Percentiles rank a stretch among this genome's conserved stretches.
Evolutionary conservation across 108 stramenopile species (phyloP).

Genomic region (Cyclotella kingstonii): DNA sequence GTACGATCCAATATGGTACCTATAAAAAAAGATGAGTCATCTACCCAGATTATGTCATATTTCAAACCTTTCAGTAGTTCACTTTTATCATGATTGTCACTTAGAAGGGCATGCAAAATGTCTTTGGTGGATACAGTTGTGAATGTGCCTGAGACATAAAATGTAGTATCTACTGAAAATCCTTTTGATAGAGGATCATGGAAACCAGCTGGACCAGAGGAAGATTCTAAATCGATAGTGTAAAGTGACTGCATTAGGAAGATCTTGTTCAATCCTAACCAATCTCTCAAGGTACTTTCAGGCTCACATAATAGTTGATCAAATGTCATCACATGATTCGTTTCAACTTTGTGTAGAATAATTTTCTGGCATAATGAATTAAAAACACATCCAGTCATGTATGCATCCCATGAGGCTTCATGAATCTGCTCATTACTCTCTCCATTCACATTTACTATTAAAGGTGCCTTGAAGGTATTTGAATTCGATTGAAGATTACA

Average conservation of each 20-base stretch:
- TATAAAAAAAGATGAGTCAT: slow-evolving; percentile 74
- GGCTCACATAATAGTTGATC: slow-evolving; percentile 27
- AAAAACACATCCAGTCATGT: slow-evolving; percentile 65
- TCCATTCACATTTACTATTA: slow-evolving; percentile 26
- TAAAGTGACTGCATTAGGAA: slow-evolving; percentile 63
- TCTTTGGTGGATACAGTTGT: slow-evolving; percentile 67
- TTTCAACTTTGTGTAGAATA: slow-evolving; percentile 14
- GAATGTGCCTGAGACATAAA: slow-evolving; percentile 59
- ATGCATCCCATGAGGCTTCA: slow-evolving; percentile 78
- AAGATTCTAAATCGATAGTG: slow-evolving; percentile 73
- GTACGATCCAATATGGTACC: slow-evolving; percentile 33
- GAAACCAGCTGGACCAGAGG: slow-evolving; percentile 31
- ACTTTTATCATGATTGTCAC: slow-evolving; percentile 31
- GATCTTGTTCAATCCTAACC: slow-evolving; percentile 65
- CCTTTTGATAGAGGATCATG: slow-evolving; percentile 61
- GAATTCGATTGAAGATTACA: slow-evolving; percentile 20
- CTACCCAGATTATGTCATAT: slow-evolving; percentile 77
- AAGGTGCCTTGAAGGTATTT: not conserved
- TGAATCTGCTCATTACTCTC: slow-evolving; percentile 47
- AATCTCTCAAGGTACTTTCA: slow-evolving; percentile 23
- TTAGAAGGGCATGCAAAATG: slow-evolving; percentile 53
- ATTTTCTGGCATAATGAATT: slow-evolving; percentile 22
- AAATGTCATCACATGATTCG: slow-evolving; percentile 10
- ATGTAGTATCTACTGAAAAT: slow-evolving; percentile 53
- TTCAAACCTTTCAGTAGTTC: slow-evolving; percentile 49